Evolutionary conservation across 2,329 filamentous ascomycete species (phyloP).

Genomic region (Calonectria hawksworthii): DNA sequence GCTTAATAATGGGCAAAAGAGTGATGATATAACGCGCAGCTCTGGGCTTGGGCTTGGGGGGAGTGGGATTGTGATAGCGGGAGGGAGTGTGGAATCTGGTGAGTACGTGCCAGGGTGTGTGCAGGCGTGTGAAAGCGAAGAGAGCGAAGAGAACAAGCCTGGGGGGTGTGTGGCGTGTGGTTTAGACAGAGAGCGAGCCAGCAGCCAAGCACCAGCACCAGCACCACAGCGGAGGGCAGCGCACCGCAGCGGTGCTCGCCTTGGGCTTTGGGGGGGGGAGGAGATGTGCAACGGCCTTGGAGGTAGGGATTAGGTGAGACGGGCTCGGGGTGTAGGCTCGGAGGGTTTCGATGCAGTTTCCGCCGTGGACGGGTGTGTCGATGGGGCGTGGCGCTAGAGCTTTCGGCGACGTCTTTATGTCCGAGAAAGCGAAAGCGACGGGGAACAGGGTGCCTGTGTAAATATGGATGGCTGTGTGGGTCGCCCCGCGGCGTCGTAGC

Average conservation of each 20-base stretch:
- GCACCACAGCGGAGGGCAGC: neutral
- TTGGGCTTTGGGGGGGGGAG: neutral
- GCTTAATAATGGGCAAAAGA: slow-evolving; percentile 47
- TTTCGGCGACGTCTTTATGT: slow-evolving; percentile 57
- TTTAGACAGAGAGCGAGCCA: neutral
- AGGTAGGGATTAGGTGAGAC: slow-evolving; percentile 45
- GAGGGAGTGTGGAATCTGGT: slow-evolving; percentile 11
- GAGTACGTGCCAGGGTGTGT: slow-evolving; percentile 5
- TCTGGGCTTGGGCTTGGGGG: slow-evolving; percentile 30
- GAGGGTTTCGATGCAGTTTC: slow-evolving; percentile 44
- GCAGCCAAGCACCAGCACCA: neutral
- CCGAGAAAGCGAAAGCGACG: slow-evolving; percentile 52
- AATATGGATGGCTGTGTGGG: slow-evolving; percentile 37
- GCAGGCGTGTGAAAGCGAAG: neutral
- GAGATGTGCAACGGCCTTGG: slow-evolving; percentile 38
- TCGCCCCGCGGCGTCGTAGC: slow-evolving; percentile 36
- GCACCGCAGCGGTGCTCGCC: neutral
- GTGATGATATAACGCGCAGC: slow-evolving; percentile 33
- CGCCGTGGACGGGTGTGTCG: slow-evolving; percentile 27
- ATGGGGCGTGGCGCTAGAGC: slow-evolving; percentile 40
- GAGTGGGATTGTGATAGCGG: slow-evolving; percentile 19
- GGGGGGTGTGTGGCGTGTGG: slow-evolving; percentile 1
- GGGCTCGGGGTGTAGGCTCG: slow-evolving; percentile 35
- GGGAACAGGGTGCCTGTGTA: slow-evolving; percentile 32
- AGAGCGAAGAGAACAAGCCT: neutral